phyloP scores from a whole-genome alignment of 768 basidiomycete species.

The Collybia nuda region DNA sequence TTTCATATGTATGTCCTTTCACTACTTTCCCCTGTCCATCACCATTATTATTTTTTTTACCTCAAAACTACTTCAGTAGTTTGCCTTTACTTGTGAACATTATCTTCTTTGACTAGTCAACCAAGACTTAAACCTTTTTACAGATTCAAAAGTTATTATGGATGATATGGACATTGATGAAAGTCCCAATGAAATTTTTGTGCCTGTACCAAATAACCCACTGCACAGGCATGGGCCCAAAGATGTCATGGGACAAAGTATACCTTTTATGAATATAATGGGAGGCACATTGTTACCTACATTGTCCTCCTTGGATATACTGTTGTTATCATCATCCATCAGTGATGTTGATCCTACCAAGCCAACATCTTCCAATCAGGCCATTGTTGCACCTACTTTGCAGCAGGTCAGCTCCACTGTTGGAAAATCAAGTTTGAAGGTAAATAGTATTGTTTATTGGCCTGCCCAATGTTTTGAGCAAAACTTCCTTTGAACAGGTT shows the following conservation, averaged over 20 bases:
- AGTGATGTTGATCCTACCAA: no score
- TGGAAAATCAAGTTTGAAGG: not conserved
- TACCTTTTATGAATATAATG: not conserved
- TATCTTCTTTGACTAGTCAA: not conserved
- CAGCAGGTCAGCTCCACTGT: no score
- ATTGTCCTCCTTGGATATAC: not conserved
- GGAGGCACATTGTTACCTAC: slow-evolving; percentile 1
- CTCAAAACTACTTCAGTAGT: not conserved
- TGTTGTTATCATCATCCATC: no score
- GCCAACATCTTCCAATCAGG: no score
- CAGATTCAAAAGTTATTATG: not conserved
- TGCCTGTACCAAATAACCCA: slow-evolving; percentile 4
- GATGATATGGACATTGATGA: not conserved
- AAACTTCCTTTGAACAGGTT: not conserved
- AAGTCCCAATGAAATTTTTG: not conserved
- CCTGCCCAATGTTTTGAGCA: not conserved
- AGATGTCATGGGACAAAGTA: no score
- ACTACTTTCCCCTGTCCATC: not conserved
- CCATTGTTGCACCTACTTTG: no score
- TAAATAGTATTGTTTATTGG: not conserved
- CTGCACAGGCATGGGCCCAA: not conserved
- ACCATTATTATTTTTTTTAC: not conserved
- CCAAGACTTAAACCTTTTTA: no score
- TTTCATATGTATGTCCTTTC: not conserved
- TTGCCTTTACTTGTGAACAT: not conserved